Percentiles rank a stretch among this genome's conserved stretches.
Conservation (phyloP, 2,329 filamentous ascomycete genomes). For the Orbilia oligospora region DNA sequence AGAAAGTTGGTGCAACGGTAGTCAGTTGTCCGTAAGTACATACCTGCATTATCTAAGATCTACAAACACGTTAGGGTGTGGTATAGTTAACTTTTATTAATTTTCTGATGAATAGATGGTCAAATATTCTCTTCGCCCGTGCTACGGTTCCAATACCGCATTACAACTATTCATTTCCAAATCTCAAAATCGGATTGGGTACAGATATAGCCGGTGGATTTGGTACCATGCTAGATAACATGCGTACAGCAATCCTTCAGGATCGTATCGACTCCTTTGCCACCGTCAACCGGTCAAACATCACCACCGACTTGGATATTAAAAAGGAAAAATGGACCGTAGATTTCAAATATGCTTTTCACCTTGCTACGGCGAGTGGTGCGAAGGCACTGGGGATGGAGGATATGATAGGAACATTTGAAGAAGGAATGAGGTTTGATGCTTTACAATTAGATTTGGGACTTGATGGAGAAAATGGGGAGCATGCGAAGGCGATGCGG, state of each 20-base stretch:
- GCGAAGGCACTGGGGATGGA: slow-evolving; percentile 62
- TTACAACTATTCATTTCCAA: slow-evolving; percentile 48
- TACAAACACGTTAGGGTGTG: background rate
- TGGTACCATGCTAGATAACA: slow-evolving; percentile 61
- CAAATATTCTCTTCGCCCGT: slow-evolving; percentile 64
- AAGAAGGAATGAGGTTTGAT: slow-evolving; percentile 63
- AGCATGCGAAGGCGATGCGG: slow-evolving; percentile 30
- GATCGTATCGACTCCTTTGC: slow-evolving; percentile 62
- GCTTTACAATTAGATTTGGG: slow-evolving; percentile 61
- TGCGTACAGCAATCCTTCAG: slow-evolving; percentile 62
- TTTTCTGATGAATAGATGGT: slow-evolving; percentile 46
- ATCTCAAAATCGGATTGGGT: slow-evolving; percentile 62
- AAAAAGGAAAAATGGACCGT: slow-evolving; percentile 56
- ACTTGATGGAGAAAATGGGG: slow-evolving; percentile 32
- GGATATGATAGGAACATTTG: slow-evolving; percentile 61
- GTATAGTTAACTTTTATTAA: background rate
- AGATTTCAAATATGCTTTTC: slow-evolving; percentile 62
- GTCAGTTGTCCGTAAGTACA: slow-evolving; percentile 63
- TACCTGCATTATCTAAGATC: background rate
- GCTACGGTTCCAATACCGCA: slow-evolving; percentile 62
- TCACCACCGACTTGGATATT: slow-evolving; percentile 6
- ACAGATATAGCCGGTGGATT: slow-evolving; percentile 63
- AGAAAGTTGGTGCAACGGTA: slow-evolving; percentile 57
- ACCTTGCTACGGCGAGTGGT: slow-evolving; percentile 62
- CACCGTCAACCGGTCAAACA: slow-evolving; percentile 23